Conservation (phyloP, 1,139 yeast species). For the Hemisphaericaspora xylanilytica region DNA sequence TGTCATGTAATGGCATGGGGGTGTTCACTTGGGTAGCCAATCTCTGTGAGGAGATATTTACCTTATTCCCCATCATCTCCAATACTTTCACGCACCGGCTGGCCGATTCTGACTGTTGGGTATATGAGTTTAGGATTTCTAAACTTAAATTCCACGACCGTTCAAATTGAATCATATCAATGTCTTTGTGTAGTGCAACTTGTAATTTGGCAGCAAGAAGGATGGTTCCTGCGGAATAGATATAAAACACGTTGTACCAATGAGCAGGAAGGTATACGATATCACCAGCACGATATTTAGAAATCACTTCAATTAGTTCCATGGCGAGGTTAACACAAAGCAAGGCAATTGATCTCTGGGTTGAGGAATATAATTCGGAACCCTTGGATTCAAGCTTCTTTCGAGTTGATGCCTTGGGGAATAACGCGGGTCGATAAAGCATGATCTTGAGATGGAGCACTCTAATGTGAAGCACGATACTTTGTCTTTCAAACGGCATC, state of each 20-base stretch:
- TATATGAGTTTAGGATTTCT: constrained; percentile 13
- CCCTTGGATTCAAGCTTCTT: constrained; percentile 2
- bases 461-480: constrained; percentile 14
- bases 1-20: constrained; percentile 11
- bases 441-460: constrained; percentile 13
- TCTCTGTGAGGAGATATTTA: constrained; percentile 5
- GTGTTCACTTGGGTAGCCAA: constrained; percentile 6
- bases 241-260: constrained; percentile 15
- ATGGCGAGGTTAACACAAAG: constrained; percentile 13
- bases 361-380: constrained; percentile 11
- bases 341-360: constrained; percentile 11
- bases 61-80: constrained; percentile 13
- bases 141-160: constrained; percentile 11
- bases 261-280: constrained; percentile 13
- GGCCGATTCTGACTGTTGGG: constrained; percentile 13
- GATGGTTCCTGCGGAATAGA: constrained; percentile 14
- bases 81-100: constrained; percentile 13
- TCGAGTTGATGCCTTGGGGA: constrained; percentile 8
- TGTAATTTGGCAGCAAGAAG: constrained; percentile 15
- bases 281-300: constrained; percentile 11
- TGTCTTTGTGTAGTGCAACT: constrained; percentile 8
- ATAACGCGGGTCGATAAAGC: constrained; percentile 13
- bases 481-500: constrained; percentile 14
- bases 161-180: constrained; percentile 7
- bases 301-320: constrained; percentile 12